A percentile compares a stretch with the other conserved stretches of the same genome.
These are phyloP conservation scores for Ramichloridium luteum DNA, from an alignment of 2,329 filamentous ascomycete species.

Conservation along the genomic window DNA sequence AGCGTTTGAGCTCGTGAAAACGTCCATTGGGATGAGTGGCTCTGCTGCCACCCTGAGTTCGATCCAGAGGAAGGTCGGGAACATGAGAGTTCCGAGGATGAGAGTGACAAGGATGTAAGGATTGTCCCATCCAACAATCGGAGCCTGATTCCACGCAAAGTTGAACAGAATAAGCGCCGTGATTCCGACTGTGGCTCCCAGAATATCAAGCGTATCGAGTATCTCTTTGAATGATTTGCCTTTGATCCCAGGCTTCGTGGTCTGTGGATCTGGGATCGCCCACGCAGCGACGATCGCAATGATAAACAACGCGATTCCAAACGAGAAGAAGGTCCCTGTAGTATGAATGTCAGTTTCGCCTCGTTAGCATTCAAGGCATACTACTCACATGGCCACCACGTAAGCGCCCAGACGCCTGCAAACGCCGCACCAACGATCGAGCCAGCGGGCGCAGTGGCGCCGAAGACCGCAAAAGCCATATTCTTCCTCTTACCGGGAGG, in stretches of 20 bases:
- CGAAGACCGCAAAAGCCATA: conserved; percentile 28
- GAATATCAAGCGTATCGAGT: conserved; percentile 15
- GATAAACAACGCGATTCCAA: conserved; percentile 10
- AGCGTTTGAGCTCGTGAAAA: conserved; percentile 16
- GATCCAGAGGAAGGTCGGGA: conserved; percentile 18
- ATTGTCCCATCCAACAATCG: conserved; percentile 19
- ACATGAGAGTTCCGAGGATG: conserved; percentile 16
- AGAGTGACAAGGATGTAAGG: conserved; percentile 18
- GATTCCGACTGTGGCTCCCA: conserved; percentile 18
- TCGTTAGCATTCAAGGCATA: too few species aligned
- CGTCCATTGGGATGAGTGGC: conserved; percentile 18
- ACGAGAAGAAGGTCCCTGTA: conserved; percentile 14
- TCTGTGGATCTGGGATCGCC: conserved; percentile 17
- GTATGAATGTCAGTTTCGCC: too few species aligned
- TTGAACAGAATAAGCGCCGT: conserved; percentile 21
- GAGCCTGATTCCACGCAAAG: conserved; percentile 22
- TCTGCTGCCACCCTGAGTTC: conserved; percentile 14
- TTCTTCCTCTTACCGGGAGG: conserved; percentile 25
- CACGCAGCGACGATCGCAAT: conserved; percentile 13
- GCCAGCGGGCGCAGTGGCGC: conserved; percentile 24
- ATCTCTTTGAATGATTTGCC: conserved; percentile 9
- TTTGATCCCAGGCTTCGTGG: conserved; percentile 10
- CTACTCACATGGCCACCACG: conserved; percentile 21
- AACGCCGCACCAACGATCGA: conserved; percentile 24
- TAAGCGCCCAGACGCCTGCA: conserved; percentile 22